Conservation (phyloP, 2,329 filamentous ascomycete species). For the Pestalotiopsis fici region DNA sequence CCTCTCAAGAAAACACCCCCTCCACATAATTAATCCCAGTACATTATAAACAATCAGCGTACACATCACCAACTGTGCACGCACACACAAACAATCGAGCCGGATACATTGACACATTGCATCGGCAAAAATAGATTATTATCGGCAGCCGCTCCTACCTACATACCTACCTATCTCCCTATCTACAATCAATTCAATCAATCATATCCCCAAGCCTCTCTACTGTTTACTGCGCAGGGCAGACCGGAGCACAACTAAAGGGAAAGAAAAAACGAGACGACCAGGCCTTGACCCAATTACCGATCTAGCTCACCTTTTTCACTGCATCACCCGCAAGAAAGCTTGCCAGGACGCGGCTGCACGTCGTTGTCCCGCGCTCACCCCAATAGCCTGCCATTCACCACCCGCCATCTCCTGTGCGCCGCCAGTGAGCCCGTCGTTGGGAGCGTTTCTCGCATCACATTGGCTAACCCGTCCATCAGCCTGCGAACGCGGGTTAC, state of each 20-base stretch:
- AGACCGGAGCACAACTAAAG: not conserved
- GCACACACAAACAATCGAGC: too few species aligned
- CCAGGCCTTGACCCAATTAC: not conserved
- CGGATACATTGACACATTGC: not conserved
- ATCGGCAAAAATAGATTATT: not conserved
- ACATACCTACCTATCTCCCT: not conserved
- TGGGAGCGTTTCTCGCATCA: not conserved
- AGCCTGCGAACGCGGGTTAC: slow-evolving; percentile 1
- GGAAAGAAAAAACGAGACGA: not conserved
- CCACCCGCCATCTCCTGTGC: not conserved
- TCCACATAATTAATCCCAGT: not conserved
- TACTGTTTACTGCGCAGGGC: too few species aligned
- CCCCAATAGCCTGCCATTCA: not conserved
- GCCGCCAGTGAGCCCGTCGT: not conserved
- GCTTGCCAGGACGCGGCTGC: slow-evolving; percentile 8
- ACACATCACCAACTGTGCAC: not conserved
- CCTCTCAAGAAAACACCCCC: not conserved
- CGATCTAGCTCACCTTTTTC: not conserved
- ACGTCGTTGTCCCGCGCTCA: slow-evolving; percentile 8
- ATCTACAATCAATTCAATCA: too few species aligned
- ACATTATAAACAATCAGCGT: not conserved
- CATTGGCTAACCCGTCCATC: not conserved
- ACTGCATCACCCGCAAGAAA: not conserved
- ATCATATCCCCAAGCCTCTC: too few species aligned
- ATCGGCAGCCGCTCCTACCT: not conserved